Base-by-base conservation (phyloP, 192 early-diverging fungal genomes). In the Gorgonomyces haynaldii region DNA sequence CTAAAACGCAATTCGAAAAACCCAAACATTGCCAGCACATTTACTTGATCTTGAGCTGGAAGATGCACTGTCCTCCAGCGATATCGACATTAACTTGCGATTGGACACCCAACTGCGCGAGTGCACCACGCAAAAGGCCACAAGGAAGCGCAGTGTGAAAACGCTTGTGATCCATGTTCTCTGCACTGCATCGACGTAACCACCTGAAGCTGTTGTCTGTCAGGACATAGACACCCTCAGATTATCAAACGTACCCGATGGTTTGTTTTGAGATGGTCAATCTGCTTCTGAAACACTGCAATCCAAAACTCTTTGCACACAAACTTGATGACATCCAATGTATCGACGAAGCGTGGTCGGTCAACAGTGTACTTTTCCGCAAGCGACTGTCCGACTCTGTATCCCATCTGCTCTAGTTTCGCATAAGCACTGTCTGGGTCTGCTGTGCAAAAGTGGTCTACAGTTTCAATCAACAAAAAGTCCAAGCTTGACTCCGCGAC, bases 241-340 rank as follows among this genome's bases (percentile, higher is more conserved):
- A n/a, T n/a, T n/a, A n/a, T n/a, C n/a, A n/a, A n/a, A n/a, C n/a
- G n/a, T n/a, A n/a, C n/a, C n/a, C 89, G 66, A 53, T 97, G 96
- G 64, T 99, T 99, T 7, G 96, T 97, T 62, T 99, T 99, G 8
- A 99, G 69, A 52, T 97, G 96, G 55, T 99, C 96, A 28, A 99
- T 81, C 58, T 99, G 92, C 47, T 97, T 91, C 59, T 91, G 89
- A 58, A 97, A 99, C 36, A 93, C 61, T 25, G 83, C 65, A 38
- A 83, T 82, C 96, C 96, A 99, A 19, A 94, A 73, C 41, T 99
- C 96, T 60, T 96, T 96, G 72, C 96, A 99, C 7, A 99, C 80
- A 73, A 95, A 99, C 61, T 99, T 99, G 41, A 99, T 85, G 24
- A 95, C 84, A 38, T 97, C 96, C 17, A 99, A 65, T 23, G 83